Conservation (phyloP, 2,329 filamentous ascomycete genomes). For the Botrytis galanthina region DNA sequence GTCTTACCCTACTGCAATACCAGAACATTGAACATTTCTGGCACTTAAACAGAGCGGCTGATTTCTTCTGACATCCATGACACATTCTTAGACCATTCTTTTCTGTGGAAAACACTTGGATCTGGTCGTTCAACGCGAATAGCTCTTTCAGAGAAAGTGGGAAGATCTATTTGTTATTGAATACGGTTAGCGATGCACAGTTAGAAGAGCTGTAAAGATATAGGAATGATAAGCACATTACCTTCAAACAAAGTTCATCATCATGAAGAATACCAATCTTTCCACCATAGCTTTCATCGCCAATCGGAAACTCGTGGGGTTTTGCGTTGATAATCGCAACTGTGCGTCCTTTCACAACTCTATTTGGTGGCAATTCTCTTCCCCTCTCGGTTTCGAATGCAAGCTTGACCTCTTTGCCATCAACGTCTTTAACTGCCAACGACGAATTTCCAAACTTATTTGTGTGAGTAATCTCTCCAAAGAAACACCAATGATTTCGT, state of each 20-base stretch:
- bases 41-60: slow-evolving; percentile 27
- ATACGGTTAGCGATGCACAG: not conserved
- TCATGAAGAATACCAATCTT: slow-evolving; percentile 26
- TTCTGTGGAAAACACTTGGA: slow-evolving; percentile 31
- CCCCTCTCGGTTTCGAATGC: slow-evolving; percentile 36
- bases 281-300: not conserved
- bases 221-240: slow-evolving; percentile 9
- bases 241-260: slow-evolving; percentile 27
- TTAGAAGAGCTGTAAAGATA: not conserved
- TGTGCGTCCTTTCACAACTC: slow-evolving; percentile 26
- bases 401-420: slow-evolving; percentile 32
- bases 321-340: slow-evolving; percentile 30
- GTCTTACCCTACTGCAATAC: slow-evolving; percentile 34
- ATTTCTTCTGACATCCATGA: slow-evolving; percentile 29
- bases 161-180: slow-evolving; percentile 25
- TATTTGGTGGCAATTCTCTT: slow-evolving; percentile 30
- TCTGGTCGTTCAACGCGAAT: slow-evolving; percentile 25
- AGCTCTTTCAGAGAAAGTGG: slow-evolving; percentile 25
- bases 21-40: slow-evolving; percentile 32
- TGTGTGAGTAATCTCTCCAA: slow-evolving; percentile 29
- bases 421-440: slow-evolving; percentile 34
- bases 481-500: slow-evolving; percentile 29
- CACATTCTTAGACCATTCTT: slow-evolving; percentile 28
- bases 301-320: slow-evolving; percentile 21
- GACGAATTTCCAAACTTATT: slow-evolving; percentile 29